Percentiles rank a stretch among this genome's conserved stretches.
These are phyloP conservation scores for Bryoglossum gracile DNA, from an alignment of 495 filamentous ascomycete species.

Conservation along the genomic window DNA sequence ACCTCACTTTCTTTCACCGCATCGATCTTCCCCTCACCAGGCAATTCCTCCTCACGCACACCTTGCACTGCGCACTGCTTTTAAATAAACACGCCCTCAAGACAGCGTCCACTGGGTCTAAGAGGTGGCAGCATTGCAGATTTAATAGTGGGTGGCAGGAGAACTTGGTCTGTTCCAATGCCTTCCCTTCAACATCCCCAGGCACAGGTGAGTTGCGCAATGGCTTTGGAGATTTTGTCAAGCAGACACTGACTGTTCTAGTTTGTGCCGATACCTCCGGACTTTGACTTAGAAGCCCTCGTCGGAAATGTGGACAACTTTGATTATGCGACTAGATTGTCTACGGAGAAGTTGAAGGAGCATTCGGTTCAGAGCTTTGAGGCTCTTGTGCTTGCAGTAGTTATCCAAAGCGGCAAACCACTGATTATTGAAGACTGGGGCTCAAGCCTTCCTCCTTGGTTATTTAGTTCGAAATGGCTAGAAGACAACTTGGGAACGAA, in stretches of 20 bases:
- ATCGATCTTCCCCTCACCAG: no score
- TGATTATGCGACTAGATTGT: constrained; percentile 68
- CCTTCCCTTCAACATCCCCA: neutral
- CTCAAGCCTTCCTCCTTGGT: constrained; percentile 52
- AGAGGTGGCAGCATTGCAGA: no score
- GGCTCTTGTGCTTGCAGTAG: constrained; percentile 67
- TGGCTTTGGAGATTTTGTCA: constrained; percentile 50
- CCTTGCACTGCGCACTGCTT: no score
- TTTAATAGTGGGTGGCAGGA: no score
- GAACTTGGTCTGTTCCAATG: no score
- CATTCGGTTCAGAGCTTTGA: constrained; percentile 70
- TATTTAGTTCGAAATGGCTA: constrained; percentile 79
- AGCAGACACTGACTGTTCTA: constrained; percentile 56
- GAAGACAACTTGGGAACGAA: constrained; percentile 64
- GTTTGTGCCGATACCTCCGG: constrained; percentile 80
- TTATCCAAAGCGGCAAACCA: constrained; percentile 76
- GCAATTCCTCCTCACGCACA: no score
- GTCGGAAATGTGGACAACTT: constrained; percentile 78
- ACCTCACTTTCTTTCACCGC: no score
- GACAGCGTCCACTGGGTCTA: no score
- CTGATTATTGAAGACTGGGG: constrained; percentile 84
- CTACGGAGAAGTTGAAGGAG: constrained; percentile 62
- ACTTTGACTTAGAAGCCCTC: constrained; percentile 65
- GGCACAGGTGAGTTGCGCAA: neutral
- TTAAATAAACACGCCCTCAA: no score